Evolutionary conservation across 305 asterid species (phyloP).

Genomic region (Rubia peregrina): DNA sequence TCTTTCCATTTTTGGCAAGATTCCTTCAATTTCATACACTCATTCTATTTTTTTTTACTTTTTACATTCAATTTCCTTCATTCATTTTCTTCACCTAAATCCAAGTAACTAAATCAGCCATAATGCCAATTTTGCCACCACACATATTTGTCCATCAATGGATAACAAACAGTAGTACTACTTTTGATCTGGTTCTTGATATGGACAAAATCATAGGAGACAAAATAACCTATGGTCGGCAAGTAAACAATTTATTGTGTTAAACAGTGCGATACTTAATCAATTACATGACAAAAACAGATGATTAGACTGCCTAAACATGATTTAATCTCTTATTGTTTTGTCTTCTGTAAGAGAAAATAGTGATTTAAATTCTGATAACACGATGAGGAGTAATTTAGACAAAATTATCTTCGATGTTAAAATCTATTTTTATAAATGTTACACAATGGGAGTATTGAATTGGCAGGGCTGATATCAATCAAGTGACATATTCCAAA

Average conservation of each 20-base stretch:
- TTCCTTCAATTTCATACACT: too few relatives aligned
- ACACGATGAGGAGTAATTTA: too few relatives aligned
- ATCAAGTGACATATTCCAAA: background rate
- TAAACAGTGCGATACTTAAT: background rate
- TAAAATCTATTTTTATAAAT: too few relatives aligned
- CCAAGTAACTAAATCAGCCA: constrained; percentile 10
- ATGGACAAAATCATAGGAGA: background rate
- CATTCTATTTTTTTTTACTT: too few relatives aligned
- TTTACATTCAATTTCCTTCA: too few relatives aligned
- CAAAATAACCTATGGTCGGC: background rate
- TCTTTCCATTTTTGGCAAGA: too few relatives aligned
- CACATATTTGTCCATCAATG: background rate
- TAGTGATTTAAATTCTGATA: too few relatives aligned
- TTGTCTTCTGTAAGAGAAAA: too few relatives aligned
- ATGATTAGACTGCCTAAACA: background rate
- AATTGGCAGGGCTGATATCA: background rate
- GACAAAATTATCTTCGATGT: too few relatives aligned
- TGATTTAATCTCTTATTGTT: background rate
- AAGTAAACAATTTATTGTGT: background rate
- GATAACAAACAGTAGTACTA: background rate
- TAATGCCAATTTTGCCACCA: background rate
- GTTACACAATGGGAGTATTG: too few relatives aligned
- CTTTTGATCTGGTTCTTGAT: background rate
- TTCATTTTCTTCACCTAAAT: too few relatives aligned
- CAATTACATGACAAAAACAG: too few relatives aligned